A percentile compares a stretch with the other conserved stretches of the same genome.
These are phyloP conservation scores for Copromyces sp. DNA, from an alignment of 495 filamentous ascomycete species.

Conservation along the genomic window DNA sequence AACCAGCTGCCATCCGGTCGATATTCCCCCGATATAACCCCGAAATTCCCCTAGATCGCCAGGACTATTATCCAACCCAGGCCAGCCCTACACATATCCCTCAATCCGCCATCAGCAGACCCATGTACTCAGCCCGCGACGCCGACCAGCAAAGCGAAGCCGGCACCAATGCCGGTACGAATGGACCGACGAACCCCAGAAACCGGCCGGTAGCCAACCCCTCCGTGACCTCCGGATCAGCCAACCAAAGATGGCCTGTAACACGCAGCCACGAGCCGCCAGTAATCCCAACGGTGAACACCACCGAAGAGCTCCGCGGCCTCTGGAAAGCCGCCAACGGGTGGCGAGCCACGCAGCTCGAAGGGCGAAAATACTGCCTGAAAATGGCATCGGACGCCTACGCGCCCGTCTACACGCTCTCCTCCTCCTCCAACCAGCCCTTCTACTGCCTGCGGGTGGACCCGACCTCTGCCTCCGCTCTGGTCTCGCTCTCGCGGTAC, in stretches of 20 bases:
- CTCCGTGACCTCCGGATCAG: conserved; percentile 11
- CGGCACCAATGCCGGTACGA: conserved; percentile 7
- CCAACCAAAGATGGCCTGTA: not conserved
- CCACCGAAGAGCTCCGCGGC: conserved; percentile 40
- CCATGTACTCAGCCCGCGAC: conserved; percentile 42
- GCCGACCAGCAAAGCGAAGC: conserved; percentile 12
- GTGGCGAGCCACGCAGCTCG: conserved; percentile 39
- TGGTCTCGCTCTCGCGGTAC: conserved; percentile 40
- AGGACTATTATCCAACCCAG: conserved; percentile 57
- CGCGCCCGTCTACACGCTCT: conserved; percentile 42
- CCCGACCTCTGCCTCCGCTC: conserved; percentile 44
- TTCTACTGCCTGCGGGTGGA: conserved; percentile 44
- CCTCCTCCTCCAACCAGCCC: conserved; percentile 36
- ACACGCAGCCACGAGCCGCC: conserved; percentile 29
- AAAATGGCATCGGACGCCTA: conserved; percentile 37
- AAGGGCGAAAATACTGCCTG: conserved; percentile 42
- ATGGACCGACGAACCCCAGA: not conserved
- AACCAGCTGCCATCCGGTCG: conserved; percentile 31
- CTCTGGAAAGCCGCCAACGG: conserved; percentile 49
- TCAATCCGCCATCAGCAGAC: conserved; percentile 43
- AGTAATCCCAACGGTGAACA: conserved; percentile 33
- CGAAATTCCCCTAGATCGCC: conserved; percentile 53
- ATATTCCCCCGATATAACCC: conserved; percentile 82
- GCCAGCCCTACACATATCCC: conserved; percentile 44
- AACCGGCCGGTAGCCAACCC: conserved; percentile 9